Conservation (phyloP, 2,329 filamentous ascomycete species). For the Pestalotiopsis sp. region DNA sequence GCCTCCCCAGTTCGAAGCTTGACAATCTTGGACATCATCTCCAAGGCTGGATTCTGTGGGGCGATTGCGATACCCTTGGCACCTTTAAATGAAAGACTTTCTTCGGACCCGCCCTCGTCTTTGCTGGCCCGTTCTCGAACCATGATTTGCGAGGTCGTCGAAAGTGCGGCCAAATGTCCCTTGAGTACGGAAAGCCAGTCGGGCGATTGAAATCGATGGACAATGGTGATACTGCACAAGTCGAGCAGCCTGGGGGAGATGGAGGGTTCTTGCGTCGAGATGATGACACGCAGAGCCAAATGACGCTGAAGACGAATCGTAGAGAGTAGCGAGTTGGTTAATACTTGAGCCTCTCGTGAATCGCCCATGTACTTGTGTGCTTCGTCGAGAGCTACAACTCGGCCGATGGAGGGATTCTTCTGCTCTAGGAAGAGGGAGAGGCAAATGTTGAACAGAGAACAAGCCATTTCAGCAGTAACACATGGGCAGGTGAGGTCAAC, state of each 20-base stretch:
- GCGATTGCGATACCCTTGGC: not conserved
- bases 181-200: constrained; percentile 54
- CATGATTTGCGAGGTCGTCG: not conserved
- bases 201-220: constrained; percentile 71
- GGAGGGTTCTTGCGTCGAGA: constrained; percentile 78
- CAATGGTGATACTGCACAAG: constrained; percentile 69
- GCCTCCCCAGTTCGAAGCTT: constrained; percentile 44
- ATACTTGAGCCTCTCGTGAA: constrained; percentile 50
- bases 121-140: not conserved
- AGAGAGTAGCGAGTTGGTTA: constrained; percentile 63
- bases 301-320: constrained; percentile 73
- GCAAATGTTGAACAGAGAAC: constrained; percentile 71
- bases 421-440: constrained; percentile 65
- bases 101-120: not conserved
- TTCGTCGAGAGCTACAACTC: constrained; percentile 71
- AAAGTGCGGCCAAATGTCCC: constrained; percentile 42
- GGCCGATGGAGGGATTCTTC: constrained; percentile 42
- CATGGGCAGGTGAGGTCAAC: constrained; percentile 75
- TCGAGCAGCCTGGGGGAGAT: constrained; percentile 68
- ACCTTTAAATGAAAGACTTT: not conserved
- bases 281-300: constrained; percentile 63
- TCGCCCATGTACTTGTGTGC: constrained; percentile 75
- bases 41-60: constrained; percentile 21
- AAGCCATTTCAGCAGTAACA: constrained; percentile 65
- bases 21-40: constrained; percentile 44